phyloP scores from a whole-genome alignment of 148 eudicot species.

The Persicaria maculosa region DNA sequence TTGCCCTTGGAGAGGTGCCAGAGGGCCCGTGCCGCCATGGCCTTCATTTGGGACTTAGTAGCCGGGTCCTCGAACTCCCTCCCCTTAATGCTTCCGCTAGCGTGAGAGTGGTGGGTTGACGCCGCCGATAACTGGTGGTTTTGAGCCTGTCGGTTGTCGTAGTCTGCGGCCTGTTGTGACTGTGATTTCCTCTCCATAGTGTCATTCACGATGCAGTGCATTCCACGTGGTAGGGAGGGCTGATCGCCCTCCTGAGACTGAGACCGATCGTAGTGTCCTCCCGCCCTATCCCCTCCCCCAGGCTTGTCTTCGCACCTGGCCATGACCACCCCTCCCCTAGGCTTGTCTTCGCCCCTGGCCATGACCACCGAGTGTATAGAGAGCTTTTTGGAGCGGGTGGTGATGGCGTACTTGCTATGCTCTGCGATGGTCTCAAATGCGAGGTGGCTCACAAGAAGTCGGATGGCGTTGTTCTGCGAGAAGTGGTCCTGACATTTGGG shows the following conservation, averaged over 20 bases:
- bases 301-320: slow-evolving; percentile 9
- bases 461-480: slow-evolving; percentile 55
- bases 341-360: slow-evolving; percentile 12
- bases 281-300: no score
- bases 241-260: background rate
- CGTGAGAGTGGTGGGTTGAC: background rate
- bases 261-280: background rate
- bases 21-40: slow-evolving; percentile 71
- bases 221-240: background rate
- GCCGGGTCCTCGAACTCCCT: slow-evolving; percentile 57
- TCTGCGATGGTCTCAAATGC: slow-evolving; percentile 85
- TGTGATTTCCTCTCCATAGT: slow-evolving; percentile 29
- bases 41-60: slow-evolving; percentile 77
- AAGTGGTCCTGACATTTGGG: slow-evolving; percentile 85
- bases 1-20: slow-evolving; percentile 64
- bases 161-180: no score
- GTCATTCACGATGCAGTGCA: slow-evolving; percentile 26
- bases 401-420: slow-evolving; percentile 64
- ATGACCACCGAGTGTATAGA: slow-evolving; percentile 49
- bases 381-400: slow-evolving; percentile 31
- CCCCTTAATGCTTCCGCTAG: slow-evolving; percentile 54
- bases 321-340: slow-evolving; percentile 42
- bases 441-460: slow-evolving; percentile 67
- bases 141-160: background rate
- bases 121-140: background rate